Conservation (phyloP, 108 stramenopile species). For the Discostella stelligeroides region DNA sequence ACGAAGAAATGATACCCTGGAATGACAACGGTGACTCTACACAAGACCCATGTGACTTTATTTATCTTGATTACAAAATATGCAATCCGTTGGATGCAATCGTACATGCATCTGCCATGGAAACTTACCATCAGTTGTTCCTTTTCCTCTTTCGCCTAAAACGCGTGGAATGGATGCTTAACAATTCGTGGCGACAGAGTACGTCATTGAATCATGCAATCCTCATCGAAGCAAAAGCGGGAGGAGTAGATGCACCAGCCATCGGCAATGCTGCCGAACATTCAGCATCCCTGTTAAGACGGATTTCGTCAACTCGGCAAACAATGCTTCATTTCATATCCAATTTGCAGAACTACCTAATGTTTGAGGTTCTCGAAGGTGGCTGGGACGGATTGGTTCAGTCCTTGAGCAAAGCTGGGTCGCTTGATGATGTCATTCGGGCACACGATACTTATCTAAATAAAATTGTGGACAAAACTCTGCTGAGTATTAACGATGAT, state of each 20-base stretch:
- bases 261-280: slow-evolving; percentile 53
- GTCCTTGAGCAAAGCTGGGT: slow-evolving; percentile 67
- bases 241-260: slow-evolving; percentile 48
- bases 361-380: slow-evolving; percentile 98
- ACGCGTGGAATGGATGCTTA: slow-evolving; percentile 92
- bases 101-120: slow-evolving; percentile 71
- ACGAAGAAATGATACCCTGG: slow-evolving; percentile 52
- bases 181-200: slow-evolving; percentile 92
- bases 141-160: slow-evolving; percentile 91
- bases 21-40: slow-evolving; percentile 56
- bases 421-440: slow-evolving; percentile 89
- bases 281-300: slow-evolving; percentile 76
- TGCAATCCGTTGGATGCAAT: slow-evolving; percentile 88
- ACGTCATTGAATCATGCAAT: slow-evolving; percentile 89
- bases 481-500: slow-evolving; percentile 54
- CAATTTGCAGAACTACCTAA: slow-evolving; percentile 95
- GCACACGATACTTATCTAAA: slow-evolving; percentile 92
- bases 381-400: slow-evolving; percentile 83
- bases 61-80: slow-evolving; percentile 90
- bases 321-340: slow-evolving; percentile 95
- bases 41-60: slow-evolving; percentile 89
- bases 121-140: slow-evolving; percentile 86
- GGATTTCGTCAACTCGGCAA: slow-evolving; percentile 88
- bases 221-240: slow-evolving; percentile 47
- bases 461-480: slow-evolving; percentile 78